Percentiles rank a stretch among this genome's conserved stretches.
These are phyloP conservation scores for Dioscorea dumetorum DNA, from an alignment of 106 monocot genomes.

Conservation along the genomic window DNA sequence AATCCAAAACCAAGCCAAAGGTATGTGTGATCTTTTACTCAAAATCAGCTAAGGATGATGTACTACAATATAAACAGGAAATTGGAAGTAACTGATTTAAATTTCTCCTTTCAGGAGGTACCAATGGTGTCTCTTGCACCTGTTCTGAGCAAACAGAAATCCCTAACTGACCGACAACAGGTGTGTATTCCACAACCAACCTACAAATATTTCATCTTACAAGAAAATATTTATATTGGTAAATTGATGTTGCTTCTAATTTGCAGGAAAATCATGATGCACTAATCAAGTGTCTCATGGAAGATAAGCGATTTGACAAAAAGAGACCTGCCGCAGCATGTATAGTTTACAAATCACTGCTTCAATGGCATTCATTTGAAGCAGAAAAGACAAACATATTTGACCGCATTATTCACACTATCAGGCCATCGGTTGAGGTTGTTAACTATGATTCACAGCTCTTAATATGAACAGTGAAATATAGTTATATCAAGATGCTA, in stretches of 20 bases:
- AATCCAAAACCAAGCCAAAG: slow-evolving; percentile 19
- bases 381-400: slow-evolving; percentile 96
- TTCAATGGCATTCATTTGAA: slow-evolving; percentile 96
- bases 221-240: no score
- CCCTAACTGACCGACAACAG: slow-evolving; percentile 77
- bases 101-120: slow-evolving; percentile 34
- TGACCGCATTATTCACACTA: slow-evolving; percentile 86
- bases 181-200: slow-evolving; percentile 21
- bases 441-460: not conserved
- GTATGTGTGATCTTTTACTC: slow-evolving; percentile 19
- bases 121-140: slow-evolving; percentile 16
- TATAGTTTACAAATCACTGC: slow-evolving; percentile 80
- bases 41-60: not conserved
- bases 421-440: slow-evolving; percentile 82
- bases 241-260: no score
- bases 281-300: slow-evolving; percentile 75
- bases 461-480: not conserved
- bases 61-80: no score
- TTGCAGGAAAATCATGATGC: slow-evolving; percentile 83
- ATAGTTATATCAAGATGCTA: not conserved
- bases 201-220: not conserved
- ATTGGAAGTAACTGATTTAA: not conserved
- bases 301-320: slow-evolving; percentile 80
- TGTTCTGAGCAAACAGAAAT: slow-evolving; percentile 71
- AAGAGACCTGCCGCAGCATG: slow-evolving; percentile 59